Percentiles rank a stretch among this genome's conserved stretches.
Evolutionary conservation across 768 basidiomycete genomes (phyloP).

Genomic region (Tylopilus subfusipes): DNA sequence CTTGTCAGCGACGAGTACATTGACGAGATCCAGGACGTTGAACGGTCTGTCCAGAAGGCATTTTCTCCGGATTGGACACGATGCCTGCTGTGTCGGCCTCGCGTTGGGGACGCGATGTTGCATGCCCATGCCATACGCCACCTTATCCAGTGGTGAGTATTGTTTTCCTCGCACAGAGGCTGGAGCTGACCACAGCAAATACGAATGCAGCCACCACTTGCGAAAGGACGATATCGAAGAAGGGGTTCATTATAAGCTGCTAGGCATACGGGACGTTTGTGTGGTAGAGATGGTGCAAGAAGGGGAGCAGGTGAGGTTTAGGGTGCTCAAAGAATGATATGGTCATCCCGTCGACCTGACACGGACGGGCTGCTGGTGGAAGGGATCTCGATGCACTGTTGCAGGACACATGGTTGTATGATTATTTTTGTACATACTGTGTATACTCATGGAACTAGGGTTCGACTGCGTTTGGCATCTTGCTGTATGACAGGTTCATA

Average conservation of each 20-base stretch:
- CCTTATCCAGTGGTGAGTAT: neutral
- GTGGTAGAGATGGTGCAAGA: constrained; percentile 1
- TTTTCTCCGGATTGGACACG: constrained; percentile 2
- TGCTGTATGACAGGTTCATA: constrained; percentile 14
- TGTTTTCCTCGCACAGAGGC: no score
- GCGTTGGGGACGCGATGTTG: constrained; percentile 1
- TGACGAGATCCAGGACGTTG: constrained; percentile 5
- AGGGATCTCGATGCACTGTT: neutral
- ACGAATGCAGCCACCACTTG: constrained; percentile 3
- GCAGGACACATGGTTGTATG: neutral
- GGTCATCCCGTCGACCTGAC: neutral
- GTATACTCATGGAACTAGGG: constrained; percentile 3
- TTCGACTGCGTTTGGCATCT: neutral
- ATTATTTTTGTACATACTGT: neutral
- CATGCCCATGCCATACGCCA: neutral
- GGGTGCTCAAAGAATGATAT: constrained; percentile 7
- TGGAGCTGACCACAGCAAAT: neutral
- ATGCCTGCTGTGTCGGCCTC: constrained; percentile 11
- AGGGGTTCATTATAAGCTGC: constrained; percentile 1
- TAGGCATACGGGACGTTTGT: neutral
- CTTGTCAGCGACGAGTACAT: constrained; percentile 7
- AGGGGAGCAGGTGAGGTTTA: neutral
- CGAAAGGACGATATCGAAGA: neutral
- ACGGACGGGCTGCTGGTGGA: neutral
- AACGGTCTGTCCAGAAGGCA: neutral